phyloP scores from a whole-genome alignment of 768 basidiomycete genomes.

The Leucocoprinus leucothites region DNA sequence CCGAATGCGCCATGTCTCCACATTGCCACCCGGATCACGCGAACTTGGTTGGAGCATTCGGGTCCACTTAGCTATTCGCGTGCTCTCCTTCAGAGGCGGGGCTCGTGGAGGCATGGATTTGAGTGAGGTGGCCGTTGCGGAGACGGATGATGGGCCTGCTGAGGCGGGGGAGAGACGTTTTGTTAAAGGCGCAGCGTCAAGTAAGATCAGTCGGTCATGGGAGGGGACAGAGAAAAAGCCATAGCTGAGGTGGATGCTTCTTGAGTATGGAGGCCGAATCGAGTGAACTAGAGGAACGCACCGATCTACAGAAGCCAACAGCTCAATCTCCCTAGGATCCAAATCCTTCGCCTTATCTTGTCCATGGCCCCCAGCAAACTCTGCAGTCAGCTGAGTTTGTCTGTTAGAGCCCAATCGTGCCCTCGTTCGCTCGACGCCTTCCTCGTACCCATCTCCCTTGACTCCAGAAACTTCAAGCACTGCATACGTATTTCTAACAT shows the following conservation, averaged over 20 bases:
- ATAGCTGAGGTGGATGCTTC: conserved; percentile 52
- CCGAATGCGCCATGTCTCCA: conserved; percentile 68
- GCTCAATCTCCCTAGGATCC: conserved; percentile 66
- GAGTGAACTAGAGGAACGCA: conserved; percentile 34
- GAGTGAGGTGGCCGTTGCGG: conserved; percentile 44
- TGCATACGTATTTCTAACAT: conserved; percentile 86
- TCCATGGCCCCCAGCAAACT: conserved; percentile 50
- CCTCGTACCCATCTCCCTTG: conserved; percentile 90
- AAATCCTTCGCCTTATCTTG: conserved; percentile 66
- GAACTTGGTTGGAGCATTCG: conserved; percentile 74
- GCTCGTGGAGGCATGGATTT: conserved; percentile 45
- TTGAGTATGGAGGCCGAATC: conserved; percentile 9
- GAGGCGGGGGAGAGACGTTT: conserved; percentile 52
- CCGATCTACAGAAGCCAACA: conserved; percentile 84
- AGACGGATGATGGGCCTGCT: conserved; percentile 42
- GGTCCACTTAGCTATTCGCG: conserved; percentile 91
- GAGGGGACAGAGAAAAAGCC: conserved; percentile 84
- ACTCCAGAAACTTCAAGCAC: conserved; percentile 89
- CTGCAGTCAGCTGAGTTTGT: conserved; percentile 49
- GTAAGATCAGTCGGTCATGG: conserved; percentile 79
- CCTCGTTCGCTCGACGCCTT: conserved; percentile 91
- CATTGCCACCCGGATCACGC: conserved; percentile 77
- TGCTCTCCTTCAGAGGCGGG: conserved; percentile 58
- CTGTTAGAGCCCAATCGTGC: conserved; percentile 37
- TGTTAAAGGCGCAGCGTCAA: conserved; percentile 58